A percentile compares a stretch with the other conserved stretches of the same genome.
These are phyloP conservation scores for Monosporozyma aerobia DNA, from an alignment of 805 yeast species.

Conservation along the genomic window DNA sequence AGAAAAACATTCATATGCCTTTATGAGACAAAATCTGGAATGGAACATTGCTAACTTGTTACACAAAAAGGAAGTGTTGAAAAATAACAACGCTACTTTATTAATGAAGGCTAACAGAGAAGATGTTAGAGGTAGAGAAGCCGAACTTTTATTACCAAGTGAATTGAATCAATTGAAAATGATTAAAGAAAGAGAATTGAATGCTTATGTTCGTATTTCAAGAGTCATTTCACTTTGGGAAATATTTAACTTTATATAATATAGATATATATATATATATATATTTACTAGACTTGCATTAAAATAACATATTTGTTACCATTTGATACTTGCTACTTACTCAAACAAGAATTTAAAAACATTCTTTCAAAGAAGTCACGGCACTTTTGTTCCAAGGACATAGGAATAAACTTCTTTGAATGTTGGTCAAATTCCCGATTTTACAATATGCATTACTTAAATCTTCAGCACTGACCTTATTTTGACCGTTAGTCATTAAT, in stretches of 20 bases:
- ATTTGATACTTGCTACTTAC: background rate
- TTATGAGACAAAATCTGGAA: conserved; percentile 38
- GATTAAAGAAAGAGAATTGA: conserved; percentile 49
- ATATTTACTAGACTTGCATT: background rate
- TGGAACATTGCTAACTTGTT: conserved; percentile 40
- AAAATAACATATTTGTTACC: background rate
- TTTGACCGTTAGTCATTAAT: conserved; percentile 44
- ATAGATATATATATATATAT: background rate
- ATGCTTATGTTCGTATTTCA: conserved; percentile 43
- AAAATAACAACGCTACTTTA: conserved; percentile 53
- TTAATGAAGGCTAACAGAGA: conserved; percentile 78
- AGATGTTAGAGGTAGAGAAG: conserved; percentile 79
- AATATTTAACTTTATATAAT: conserved; percentile 31
- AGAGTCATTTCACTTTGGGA: conserved; percentile 52
- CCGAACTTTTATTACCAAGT: conserved; percentile 58
- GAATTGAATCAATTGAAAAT: conserved; percentile 65
- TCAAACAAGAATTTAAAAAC: conserved; percentile 16
- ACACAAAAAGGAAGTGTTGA: conserved; percentile 45
- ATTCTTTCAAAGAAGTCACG: conserved; percentile 20
- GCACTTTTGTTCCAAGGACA: conserved; percentile 43
- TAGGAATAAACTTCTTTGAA: conserved; percentile 62
- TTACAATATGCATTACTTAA: conserved; percentile 45
- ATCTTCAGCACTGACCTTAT: conserved; percentile 38
- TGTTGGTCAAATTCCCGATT: conserved; percentile 40
- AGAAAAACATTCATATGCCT: conserved; percentile 40